Base-by-base conservation (phyloP, 2,329 filamentous ascomycete species). In the Bertia moriformis region DNA sequence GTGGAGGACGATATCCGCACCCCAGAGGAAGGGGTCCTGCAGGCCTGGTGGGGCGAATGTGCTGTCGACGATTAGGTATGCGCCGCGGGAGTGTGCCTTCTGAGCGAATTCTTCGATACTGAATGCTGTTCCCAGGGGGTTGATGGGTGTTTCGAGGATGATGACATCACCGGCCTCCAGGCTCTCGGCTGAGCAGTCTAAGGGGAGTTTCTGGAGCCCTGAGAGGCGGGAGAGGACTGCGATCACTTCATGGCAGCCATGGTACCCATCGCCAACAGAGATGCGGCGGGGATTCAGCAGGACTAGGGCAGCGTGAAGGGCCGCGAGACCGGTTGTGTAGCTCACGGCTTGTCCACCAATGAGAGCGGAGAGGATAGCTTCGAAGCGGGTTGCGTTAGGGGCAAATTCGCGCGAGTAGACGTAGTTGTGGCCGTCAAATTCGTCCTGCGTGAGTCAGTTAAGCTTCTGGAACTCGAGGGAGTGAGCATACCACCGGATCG, bases 1-100 rank as follows among this genome's bases (percentile, higher is more conserved):
- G 51, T 84, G 79, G 73, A 84, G 73, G 10, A 83, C 69, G 2
- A 79, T 56, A 53, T 84, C 79, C 3, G 78, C 77, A 14, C 78
- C 80, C 55, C 66, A 74, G 7, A 54, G 48, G 48, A 83, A 83
- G 0, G 80, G 78, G 48, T 84, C 75, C 48, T 79, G 74, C 12
- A 84, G 54, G 4, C 72, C 71, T 1, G 79, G 79, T 3, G 80
- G 79, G 0, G 67, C 80, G 53, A 84, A 83, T 0, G 80, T 84
- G 10, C 73, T 65, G 51, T 84, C 80, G 2, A 84, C 70, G 7
- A 71, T 69, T 37, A 84, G 57, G 32, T 65, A 64, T 0, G 79
- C 79, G 2, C 78, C 78, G 5, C 73, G 57, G 0, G 59, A 59
- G 48, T 81, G 76, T 2, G 79, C 79, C 43, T 71, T 68, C 2